These are phyloP conservation scores for Kuraishia cidri DNA, from an alignment of 805 yeast genomes.

Conservation along the genomic window DNA sequence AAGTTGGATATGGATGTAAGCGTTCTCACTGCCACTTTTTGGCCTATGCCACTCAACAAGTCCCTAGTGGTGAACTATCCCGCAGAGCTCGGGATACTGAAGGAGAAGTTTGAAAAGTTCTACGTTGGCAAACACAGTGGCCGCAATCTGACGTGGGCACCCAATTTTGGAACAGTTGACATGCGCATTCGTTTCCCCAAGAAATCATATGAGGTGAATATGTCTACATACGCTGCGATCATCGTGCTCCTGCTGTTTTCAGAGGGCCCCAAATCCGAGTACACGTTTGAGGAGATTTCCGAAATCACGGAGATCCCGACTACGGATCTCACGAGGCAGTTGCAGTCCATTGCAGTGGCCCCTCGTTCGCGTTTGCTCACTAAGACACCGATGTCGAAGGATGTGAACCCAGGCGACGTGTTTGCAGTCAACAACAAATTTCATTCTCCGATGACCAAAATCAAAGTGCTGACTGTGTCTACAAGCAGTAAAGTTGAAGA, in stretches of 20 bases:
- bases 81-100: constrained; percentile 27
- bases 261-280: constrained; percentile 31
- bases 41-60: constrained; percentile 51
- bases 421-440: constrained; percentile 65
- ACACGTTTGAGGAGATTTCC: constrained; percentile 54
- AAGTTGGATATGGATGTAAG: constrained; percentile 36
- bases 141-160: constrained; percentile 67
- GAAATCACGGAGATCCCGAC: constrained; percentile 66
- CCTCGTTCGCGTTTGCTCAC: constrained; percentile 69
- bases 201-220: constrained; percentile 65
- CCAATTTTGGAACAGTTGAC: constrained; percentile 78
- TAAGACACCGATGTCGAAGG: constrained; percentile 70
- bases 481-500: constrained; percentile 34
- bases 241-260: constrained; percentile 62
- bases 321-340: constrained; percentile 62
- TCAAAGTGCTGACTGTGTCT: constrained; percentile 68
- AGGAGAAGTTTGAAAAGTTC: constrained; percentile 36
- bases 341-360: constrained; percentile 79
- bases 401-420: constrained; percentile 50
- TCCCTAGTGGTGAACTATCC: constrained; percentile 32
- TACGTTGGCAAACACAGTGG: constrained; percentile 47
- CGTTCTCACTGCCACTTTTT: constrained; percentile 51
- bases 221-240: constrained; percentile 77
- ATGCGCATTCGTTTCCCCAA: constrained; percentile 61
- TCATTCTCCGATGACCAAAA: constrained; percentile 55